phyloP scores from a whole-genome alignment of 805 yeast species.

The Nakazawaea wickerhamii region DNA sequence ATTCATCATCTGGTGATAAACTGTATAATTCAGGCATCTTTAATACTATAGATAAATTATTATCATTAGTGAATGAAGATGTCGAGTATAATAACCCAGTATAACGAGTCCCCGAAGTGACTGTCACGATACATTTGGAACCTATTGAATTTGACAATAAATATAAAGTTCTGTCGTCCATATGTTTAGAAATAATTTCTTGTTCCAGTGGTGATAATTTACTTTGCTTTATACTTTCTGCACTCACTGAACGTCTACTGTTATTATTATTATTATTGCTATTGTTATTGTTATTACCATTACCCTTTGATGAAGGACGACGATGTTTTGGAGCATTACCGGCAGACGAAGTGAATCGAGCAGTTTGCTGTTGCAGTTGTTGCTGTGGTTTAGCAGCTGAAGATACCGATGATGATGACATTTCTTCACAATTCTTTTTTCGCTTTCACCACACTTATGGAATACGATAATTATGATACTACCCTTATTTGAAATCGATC shows the following conservation, averaged over 20 bases:
- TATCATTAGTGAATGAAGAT: conserved; percentile 30
- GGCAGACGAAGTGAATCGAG: not conserved
- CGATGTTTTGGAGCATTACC: conserved; percentile 9
- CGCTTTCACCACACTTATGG: no score
- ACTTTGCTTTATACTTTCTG: conserved; percentile 21
- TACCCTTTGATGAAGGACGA: conserved; percentile 12
- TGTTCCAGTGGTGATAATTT: conserved; percentile 23
- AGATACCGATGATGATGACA: not conserved
- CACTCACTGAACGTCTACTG: conserved; percentile 11
- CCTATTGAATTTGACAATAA: conserved; percentile 59
- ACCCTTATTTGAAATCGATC: no score
- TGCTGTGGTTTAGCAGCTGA: not conserved
- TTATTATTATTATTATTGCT: conserved; percentile 6
- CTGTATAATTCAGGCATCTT: conserved; percentile 41
- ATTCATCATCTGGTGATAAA: conserved; percentile 27
- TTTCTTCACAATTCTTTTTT: not conserved
- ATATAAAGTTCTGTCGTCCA: conserved; percentile 52
- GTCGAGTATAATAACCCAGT: conserved; percentile 55
- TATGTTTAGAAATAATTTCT: conserved; percentile 24
- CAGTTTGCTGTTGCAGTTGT: not conserved
- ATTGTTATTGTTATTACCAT: conserved; percentile 7
- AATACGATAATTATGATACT: no score
- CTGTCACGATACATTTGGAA: conserved; percentile 48
- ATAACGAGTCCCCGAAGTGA: conserved; percentile 54
- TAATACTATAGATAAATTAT: conserved; percentile 48